Percentiles rank a stretch among this genome's conserved stretches.
These are phyloP conservation scores for Eucalyptus marginata DNA, from an alignment of 345 rosid species.

Conservation along the genomic window DNA sequence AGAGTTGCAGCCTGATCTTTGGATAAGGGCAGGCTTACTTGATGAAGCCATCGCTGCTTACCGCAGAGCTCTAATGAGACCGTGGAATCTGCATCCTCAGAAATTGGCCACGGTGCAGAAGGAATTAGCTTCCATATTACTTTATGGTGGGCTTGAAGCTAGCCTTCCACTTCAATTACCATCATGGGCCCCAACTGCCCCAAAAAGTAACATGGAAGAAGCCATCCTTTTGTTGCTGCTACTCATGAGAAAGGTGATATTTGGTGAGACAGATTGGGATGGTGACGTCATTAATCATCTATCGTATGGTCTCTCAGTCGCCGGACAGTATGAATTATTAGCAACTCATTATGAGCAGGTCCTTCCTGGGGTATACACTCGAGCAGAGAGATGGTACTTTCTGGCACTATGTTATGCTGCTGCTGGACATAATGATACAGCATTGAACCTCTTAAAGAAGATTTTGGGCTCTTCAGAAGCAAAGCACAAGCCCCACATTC, in stretches of 20 bases:
- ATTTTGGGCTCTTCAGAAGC: constrained; percentile 62
- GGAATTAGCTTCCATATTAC: constrained; percentile 61
- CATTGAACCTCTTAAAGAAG: constrained; percentile 65
- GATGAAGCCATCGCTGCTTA: constrained; percentile 64
- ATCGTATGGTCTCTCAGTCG: constrained; percentile 61
- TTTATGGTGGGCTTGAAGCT: constrained; percentile 70
- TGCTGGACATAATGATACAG: constrained; percentile 54
- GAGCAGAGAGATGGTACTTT: constrained; percentile 82
- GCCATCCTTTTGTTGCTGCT: constrained; percentile 66
- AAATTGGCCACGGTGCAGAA: constrained; percentile 70
- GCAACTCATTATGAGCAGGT: constrained; percentile 67
- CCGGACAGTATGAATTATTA: constrained; percentile 54
- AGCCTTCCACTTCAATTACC: constrained; percentile 27
- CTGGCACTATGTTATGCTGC: constrained; percentile 87
- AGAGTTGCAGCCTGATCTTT: constrained; percentile 66
- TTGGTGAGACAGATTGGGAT: constrained; percentile 72
- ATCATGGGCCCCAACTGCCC: constrained; percentile 17
- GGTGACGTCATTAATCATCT: constrained; percentile 77
- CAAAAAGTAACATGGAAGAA: constrained; percentile 59
- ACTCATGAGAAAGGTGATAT: constrained; percentile 58
- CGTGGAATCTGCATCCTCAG: constrained; percentile 80
- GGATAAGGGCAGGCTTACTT: constrained; percentile 60
- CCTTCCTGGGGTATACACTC: constrained; percentile 54
- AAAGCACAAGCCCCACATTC: constrained; percentile 33
- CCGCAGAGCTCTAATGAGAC: constrained; percentile 62